Evolutionary conservation across 2,329 filamentous ascomycete genomes (phyloP).

Genomic region (Colletotrichum kahawae): DNA sequence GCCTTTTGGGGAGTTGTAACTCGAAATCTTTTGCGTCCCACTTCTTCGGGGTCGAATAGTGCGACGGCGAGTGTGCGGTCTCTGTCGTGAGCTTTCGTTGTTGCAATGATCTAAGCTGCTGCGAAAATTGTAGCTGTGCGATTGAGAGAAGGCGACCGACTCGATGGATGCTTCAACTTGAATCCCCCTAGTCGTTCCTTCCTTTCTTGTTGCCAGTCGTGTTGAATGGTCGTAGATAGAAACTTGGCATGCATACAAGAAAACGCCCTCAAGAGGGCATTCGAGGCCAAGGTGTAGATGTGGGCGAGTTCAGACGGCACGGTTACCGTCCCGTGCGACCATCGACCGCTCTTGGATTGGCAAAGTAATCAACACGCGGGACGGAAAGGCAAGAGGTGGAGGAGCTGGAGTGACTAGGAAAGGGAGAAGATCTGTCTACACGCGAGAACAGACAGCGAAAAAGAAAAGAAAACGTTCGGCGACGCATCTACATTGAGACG

Average conservation of each 20-base stretch:
- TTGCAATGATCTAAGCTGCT: background rate
- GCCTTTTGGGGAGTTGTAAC: background rate
- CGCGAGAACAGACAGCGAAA: background rate
- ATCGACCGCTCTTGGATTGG: constrained; percentile 46
- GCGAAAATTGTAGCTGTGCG: background rate
- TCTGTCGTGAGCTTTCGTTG: background rate
- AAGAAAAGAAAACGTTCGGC: background rate
- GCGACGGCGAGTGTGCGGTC: background rate
- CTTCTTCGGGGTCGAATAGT: background rate
- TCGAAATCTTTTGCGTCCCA: background rate
- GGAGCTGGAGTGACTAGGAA: constrained; percentile 9
- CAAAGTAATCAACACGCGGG: constrained; percentile 43
- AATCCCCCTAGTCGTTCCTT: constrained; percentile 27
- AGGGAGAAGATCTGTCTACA: background rate
- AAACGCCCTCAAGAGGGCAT: constrained; percentile 30
- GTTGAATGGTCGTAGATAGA: constrained; percentile 27
- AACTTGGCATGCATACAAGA: constrained; percentile 45
- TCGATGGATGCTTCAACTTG: background rate
- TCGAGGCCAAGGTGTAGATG: constrained; percentile 29
- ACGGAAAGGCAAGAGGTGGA: constrained; percentile 23
- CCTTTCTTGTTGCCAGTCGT: constrained; percentile 23
- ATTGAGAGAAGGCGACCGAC: background rate
- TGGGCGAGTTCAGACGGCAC: constrained; percentile 36
- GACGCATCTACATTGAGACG: background rate
- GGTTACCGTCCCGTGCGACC: constrained; percentile 44